A percentile compares a stretch with the other conserved stretches of the same genome.
phyloP scores from a whole-genome alignment of 805 yeast species.

The Torulaspora maleeae region DNA sequence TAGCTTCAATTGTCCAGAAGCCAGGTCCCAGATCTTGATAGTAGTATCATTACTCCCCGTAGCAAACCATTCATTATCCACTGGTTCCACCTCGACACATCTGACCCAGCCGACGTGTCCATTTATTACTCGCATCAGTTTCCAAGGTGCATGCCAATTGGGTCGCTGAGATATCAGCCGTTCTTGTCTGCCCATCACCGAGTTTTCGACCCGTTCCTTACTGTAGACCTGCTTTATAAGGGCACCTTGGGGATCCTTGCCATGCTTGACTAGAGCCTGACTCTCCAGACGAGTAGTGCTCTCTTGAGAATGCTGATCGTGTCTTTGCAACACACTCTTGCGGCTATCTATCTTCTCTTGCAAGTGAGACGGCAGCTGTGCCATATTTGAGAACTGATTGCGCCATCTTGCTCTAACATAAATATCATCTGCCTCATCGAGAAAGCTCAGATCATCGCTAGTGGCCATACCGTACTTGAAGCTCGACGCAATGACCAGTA shows the following conservation, averaged over 20 bases:
- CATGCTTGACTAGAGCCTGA: conserved; percentile 5
- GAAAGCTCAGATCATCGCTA: conserved; percentile 1
- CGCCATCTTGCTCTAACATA: conserved; percentile 31
- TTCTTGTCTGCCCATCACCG: conserved; percentile 26
- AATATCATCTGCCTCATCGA: conserved; percentile 24
- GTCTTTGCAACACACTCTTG: conserved; percentile 16
- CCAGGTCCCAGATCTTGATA: conserved; percentile 88
- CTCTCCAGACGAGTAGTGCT: background rate
- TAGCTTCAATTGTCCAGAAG: conserved; percentile 59
- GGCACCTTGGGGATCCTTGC: conserved; percentile 4
- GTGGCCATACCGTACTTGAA: background rate
- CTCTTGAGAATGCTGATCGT: conserved; percentile 5
- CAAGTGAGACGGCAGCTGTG: conserved; percentile 30
- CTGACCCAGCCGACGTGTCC: conserved; percentile 96
- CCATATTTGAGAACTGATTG: conserved; percentile 29
- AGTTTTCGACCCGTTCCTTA: conserved; percentile 9
- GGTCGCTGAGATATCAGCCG: conserved; percentile 27
- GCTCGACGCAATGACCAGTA: background rate
- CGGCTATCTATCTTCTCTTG: conserved; percentile 25
- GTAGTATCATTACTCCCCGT: conserved; percentile 88
- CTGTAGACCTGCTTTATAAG: conserved; percentile 8
- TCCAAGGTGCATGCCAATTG: conserved; percentile 62
- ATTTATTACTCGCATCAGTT: conserved; percentile 62
- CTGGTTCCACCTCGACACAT: conserved; percentile 73
- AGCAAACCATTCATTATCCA: conserved; percentile 80